A percentile compares a stretch with the other conserved stretches of the same genome.
phyloP scores from a whole-genome alignment of 2,329 filamentous ascomycete species.

The Claviceps sp. region DNA sequence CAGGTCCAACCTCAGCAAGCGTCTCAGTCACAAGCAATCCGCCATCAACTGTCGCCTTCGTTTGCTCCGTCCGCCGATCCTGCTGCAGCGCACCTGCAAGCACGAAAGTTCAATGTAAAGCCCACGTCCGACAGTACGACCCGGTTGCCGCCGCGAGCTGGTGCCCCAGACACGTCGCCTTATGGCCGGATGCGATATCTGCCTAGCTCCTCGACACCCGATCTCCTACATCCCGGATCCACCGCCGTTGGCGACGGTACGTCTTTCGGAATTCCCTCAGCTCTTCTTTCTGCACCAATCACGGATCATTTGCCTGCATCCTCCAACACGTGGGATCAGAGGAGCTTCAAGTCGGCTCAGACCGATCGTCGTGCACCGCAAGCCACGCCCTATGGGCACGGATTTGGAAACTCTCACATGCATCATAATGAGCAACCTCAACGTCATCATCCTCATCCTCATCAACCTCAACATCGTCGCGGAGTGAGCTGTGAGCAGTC shows the following conservation, averaged over 20 bases:
- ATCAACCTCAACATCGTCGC: too few relatives aligned
- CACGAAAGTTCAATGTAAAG: conserved; percentile 29
- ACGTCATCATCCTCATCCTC: too few relatives aligned
- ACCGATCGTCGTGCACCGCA: background rate
- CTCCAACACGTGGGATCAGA: conserved; percentile 30
- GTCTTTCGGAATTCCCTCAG: conserved; percentile 29
- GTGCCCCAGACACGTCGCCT: conserved; percentile 33
- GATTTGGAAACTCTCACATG: background rate
- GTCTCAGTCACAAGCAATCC: conserved; percentile 18
- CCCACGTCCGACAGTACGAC: conserved; percentile 32
- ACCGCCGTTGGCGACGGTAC: conserved; percentile 16
- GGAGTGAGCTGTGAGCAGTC: conserved; percentile 43
- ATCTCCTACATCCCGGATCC: conserved; percentile 30
- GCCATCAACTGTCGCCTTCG: conserved; percentile 34
- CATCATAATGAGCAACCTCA: conserved; percentile 27
- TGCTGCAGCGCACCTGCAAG: conserved; percentile 12
- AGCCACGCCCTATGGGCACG: conserved; percentile 8
- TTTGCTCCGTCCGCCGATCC: conserved; percentile 32
- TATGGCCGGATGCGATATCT: conserved; percentile 28
- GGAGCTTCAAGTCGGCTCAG: background rate
- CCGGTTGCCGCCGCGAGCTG: conserved; percentile 26
- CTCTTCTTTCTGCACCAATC: conserved; percentile 35
- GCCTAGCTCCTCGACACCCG: conserved; percentile 22
- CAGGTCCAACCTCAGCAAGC: too few relatives aligned
- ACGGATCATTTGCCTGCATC: conserved; percentile 27